Evolutionary conservation across 192 early-diverging fungal species (phyloP).

Genomic region (Phlyctochytrium planicorne): DNA sequence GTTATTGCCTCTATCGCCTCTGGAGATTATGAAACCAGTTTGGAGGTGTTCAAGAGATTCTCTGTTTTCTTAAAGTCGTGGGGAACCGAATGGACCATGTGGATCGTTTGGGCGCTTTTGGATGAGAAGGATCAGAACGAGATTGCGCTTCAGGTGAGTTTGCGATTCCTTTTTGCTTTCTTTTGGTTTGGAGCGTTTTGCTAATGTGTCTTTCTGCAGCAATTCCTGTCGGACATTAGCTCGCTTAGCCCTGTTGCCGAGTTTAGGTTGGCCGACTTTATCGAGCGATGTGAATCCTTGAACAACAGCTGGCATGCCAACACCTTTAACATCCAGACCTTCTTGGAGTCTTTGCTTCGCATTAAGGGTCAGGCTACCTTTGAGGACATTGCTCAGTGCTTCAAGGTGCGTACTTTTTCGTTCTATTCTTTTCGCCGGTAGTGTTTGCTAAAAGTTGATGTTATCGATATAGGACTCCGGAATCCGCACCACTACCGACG

Average conservation of each 20-base stretch:
- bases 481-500: slow-evolving; percentile 13
- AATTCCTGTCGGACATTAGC: not conserved
- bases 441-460: slow-evolving; percentile 11
- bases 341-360: not conserved
- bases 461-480: slow-evolving; percentile 14
- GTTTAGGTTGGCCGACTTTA: slow-evolving; percentile 2
- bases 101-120: slow-evolving; percentile 26
- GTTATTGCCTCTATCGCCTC: slow-evolving; percentile 24
- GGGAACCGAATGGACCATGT: slow-evolving; percentile 34
- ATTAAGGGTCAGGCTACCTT: not conserved
- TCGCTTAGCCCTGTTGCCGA: too few relatives aligned
- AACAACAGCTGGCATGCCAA: slow-evolving; percentile 20
- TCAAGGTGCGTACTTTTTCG: too few relatives aligned
- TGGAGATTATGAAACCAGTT: slow-evolving; percentile 16
- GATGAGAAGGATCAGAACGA: slow-evolving; percentile 29
- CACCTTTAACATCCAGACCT: not conserved
- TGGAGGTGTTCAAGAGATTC: slow-evolving; percentile 23
- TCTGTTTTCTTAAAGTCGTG: slow-evolving; percentile 24
- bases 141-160: slow-evolving; percentile 16
- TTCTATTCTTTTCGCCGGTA: too few relatives aligned
- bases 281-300: not conserved
- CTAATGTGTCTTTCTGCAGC: too few relatives aligned
- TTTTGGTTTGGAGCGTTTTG: too few relatives aligned
- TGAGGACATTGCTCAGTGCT: not conserved
- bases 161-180: not conserved